phyloP scores from a whole-genome alignment of 2,329 filamentous ascomycete species.

The Chrysoporthe austroafricana region DNA sequence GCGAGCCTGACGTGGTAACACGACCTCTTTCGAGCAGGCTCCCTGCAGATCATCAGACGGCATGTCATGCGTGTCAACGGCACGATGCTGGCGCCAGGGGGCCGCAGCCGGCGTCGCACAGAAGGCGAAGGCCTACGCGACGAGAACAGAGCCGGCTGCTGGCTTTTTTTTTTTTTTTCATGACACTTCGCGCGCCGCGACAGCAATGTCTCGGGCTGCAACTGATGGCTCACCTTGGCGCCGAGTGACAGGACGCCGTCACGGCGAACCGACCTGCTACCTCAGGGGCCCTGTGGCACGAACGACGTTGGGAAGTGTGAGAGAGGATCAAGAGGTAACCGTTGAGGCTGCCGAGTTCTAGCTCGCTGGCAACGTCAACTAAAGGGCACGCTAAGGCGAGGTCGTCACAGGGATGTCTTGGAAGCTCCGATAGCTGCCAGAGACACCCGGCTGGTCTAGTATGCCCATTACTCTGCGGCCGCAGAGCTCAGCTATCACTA shows the following conservation, averaged over 20 bases:
- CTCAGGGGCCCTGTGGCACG: no score
- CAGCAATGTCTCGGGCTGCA: not conserved
- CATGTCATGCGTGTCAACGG: not conserved
- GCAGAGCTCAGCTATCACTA: not conserved
- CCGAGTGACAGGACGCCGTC: not conserved
- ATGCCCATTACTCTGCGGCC: not conserved
- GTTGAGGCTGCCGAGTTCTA: no score
- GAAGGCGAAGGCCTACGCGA: not conserved
- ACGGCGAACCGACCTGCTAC: not conserved
- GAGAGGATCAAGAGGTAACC: no score
- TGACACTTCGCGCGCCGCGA: no score
- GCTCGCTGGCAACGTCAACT: no score
- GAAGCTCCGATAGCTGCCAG: not conserved
- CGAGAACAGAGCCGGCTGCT: not conserved
- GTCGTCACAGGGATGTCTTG: not conserved
- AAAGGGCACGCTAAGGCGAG: no score
- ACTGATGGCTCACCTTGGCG: not conserved
- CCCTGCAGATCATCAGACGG: not conserved
- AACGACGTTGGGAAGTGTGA: no score
- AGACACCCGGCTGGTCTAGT: not conserved
- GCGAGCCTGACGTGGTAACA: not conserved
- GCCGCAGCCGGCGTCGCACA: slow-evolving; percentile 20
- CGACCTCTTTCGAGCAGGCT: not conserved
- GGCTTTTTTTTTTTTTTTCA: not conserved
- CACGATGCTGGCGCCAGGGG: slow-evolving; percentile 4